Base-by-base conservation (phyloP, 129 eudicot genomes). In the Pseudognaphalium luteoalbum region DNA sequence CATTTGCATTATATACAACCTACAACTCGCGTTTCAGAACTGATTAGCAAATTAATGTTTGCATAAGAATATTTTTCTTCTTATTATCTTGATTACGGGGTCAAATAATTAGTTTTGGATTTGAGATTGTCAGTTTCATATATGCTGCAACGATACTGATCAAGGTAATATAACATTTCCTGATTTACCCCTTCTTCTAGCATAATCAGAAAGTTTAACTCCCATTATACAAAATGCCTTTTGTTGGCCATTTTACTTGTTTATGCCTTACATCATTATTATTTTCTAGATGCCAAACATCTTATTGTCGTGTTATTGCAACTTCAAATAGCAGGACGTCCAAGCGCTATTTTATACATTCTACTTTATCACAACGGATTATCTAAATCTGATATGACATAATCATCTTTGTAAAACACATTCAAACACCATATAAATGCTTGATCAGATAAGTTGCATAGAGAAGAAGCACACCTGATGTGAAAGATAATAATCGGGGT, bases 1-100 rank as follows among this genome's bases (percentile, higher is more conserved):
- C 82, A 84, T 91, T 94, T 74, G 99, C 97, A 81, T 94, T 86
- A 90, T 94, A 91, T 70, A 91, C 94, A 20, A 86, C 85, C 99
- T 94, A 73, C 70, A 83, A 65, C 70, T 52, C 72, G 30, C 30
- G 4, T 17, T 51, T 30, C 56, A 42, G 28, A 71, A 54, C 75
- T 52, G 65, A 71, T 70, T 47, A 28, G 50, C 32, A 30, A 4
- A 11, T 12, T 15, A 39, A 1, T 60, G 77, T 59, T 39, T 73
- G 52, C 1, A 72, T 54, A 6, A 72, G 20, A 15, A 72, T 25
- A 34, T 34, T 72, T 19, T 56, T 54, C 32, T 57, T 59, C 58
- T 59, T 57, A 22, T 57, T 57, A 60, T 37, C 29, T 35, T 59
- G 10, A 73, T 33, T 0, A 63, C 21, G 4, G 33, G 54, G 69